Conservation (phyloP, 2,329 filamentous ascomycete genomes). For the Penicillium nordicum region DNA sequence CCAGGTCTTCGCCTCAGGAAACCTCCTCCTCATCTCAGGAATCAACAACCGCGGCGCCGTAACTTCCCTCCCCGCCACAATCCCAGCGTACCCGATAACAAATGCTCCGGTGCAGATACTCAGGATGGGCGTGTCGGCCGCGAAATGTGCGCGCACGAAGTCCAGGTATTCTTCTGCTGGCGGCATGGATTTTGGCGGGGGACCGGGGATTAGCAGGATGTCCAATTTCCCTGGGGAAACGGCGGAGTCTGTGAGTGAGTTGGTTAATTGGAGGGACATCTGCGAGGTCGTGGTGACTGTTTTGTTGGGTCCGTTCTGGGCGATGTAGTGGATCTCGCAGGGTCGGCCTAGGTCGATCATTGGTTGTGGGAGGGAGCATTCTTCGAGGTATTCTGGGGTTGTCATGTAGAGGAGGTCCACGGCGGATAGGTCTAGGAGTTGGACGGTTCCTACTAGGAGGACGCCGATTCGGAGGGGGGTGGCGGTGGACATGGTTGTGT, state of each 20-base stretch:
- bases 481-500: constrained; percentile 4
- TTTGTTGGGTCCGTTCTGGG: constrained; percentile 14
- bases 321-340: constrained; percentile 33
- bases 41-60: constrained; percentile 26
- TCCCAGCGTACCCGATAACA: constrained; percentile 23
- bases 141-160: constrained; percentile 35
- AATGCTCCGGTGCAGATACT: constrained; percentile 27
- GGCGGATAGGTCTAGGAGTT: constrained; percentile 40
- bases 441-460: constrained; percentile 34
- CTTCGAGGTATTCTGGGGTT: constrained; percentile 25
- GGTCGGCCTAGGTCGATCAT: constrained; percentile 26
- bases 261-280: constrained; percentile 28
- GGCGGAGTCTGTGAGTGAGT: constrained; percentile 23
- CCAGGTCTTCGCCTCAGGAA: constrained; percentile 24
- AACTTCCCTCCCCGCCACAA: constrained; percentile 17
- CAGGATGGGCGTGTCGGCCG: constrained; percentile 24
- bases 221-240: constrained; percentile 38
- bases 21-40: constrained; percentile 19
- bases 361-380: constrained; percentile 31
- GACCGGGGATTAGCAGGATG: constrained; percentile 38
- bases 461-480: constrained; percentile 30
- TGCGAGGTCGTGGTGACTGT: constrained; percentile 26
- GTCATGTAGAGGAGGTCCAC: constrained; percentile 42
- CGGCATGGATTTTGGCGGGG: constrained; percentile 29
- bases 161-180: constrained; percentile 28